These are phyloP conservation scores for Ophiostoma perfectum DNA, from an alignment of 2,329 filamentous ascomycete genomes.

Conservation along the genomic window DNA sequence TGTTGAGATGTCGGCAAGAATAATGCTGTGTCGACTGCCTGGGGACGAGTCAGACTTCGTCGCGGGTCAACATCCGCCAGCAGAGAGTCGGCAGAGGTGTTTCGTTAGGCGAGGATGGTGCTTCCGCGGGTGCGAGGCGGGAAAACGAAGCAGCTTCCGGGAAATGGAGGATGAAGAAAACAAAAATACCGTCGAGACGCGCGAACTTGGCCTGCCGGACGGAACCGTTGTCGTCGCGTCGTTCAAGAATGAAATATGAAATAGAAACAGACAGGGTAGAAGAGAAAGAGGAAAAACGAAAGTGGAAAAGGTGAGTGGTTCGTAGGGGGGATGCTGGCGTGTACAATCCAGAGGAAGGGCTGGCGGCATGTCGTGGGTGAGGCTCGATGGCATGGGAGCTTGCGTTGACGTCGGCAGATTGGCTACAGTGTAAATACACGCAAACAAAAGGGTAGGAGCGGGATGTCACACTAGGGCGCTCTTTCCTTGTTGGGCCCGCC, in stretches of 20 bases:
- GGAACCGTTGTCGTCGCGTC: conserved; percentile 5
- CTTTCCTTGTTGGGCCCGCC: not conserved
- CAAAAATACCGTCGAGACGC: not conserved
- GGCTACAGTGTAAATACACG: not conserved
- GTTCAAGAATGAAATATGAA: not conserved
- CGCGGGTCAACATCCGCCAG: conserved; percentile 22
- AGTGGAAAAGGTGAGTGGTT: not conserved
- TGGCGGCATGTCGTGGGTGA: conserved; percentile 14
- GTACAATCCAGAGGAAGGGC: conserved; percentile 11
- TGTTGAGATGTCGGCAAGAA: not conserved
- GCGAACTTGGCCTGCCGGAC: conserved; percentile 9
- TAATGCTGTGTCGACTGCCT: not conserved
- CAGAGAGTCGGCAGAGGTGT: conserved; percentile 3
- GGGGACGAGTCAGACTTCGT: conserved; percentile 6
- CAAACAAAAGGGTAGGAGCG: conserved; percentile 16
- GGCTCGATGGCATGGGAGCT: conserved; percentile 22
- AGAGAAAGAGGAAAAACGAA: not conserved
- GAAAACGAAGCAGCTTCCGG: not conserved
- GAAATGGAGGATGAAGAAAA: not conserved
- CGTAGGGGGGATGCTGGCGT: not conserved
- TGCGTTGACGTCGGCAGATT: conserved; percentile 14
- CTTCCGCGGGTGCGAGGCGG: not conserved
- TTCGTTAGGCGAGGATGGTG: not conserved
- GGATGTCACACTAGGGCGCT: conserved; percentile 14
- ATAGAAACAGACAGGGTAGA: not conserved